Evolutionary conservation across 2,329 filamentous ascomycete species (phyloP).

Genomic region (Penicillium brasilianum): DNA sequence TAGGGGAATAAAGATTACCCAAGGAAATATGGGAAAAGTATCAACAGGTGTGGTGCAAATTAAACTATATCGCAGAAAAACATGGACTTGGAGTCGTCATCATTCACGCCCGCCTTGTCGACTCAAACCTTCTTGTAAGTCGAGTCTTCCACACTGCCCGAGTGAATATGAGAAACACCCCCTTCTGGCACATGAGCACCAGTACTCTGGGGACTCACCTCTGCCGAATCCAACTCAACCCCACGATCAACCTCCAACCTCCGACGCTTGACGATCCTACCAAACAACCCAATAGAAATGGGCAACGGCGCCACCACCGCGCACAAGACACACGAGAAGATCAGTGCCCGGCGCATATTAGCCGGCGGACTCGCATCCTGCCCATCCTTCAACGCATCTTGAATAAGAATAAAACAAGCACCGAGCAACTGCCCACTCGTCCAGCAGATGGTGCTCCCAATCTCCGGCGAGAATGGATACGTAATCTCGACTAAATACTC

Average conservation of each 20-base stretch:
- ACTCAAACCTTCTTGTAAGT: slow-evolving; percentile 3
- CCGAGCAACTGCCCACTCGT: slow-evolving; percentile 83
- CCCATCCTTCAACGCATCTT: slow-evolving; percentile 69
- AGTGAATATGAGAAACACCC: slow-evolving; percentile 7
- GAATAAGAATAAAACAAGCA: slow-evolving; percentile 80
- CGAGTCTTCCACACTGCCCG: slow-evolving; percentile 5
- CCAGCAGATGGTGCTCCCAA: slow-evolving; percentile 85
- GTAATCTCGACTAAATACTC: slow-evolving; percentile 88
- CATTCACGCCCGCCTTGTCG: background rate
- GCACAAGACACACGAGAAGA: slow-evolving; percentile 78
- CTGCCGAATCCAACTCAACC: slow-evolving; percentile 27
- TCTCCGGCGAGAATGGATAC: slow-evolving; percentile 83
- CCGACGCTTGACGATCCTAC: slow-evolving; percentile 51
- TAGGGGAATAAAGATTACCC: background rate
- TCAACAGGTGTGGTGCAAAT: background rate
- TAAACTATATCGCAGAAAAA: background rate
- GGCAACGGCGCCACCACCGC: slow-evolving; percentile 69
- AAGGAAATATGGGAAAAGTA: background rate
- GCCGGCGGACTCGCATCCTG: slow-evolving; percentile 61
- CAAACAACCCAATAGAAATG: slow-evolving; percentile 72
- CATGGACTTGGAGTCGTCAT: background rate
- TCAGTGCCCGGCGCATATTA: slow-evolving; percentile 75
- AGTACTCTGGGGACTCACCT: background rate
- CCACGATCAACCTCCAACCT: slow-evolving; percentile 49
- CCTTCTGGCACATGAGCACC: background rate